Evolutionary conservation across 2,329 filamentous ascomycete species (phyloP), one percentile per base, ranked within the genome.

Genomic region (Ceratocystis ficicola): DNA sequence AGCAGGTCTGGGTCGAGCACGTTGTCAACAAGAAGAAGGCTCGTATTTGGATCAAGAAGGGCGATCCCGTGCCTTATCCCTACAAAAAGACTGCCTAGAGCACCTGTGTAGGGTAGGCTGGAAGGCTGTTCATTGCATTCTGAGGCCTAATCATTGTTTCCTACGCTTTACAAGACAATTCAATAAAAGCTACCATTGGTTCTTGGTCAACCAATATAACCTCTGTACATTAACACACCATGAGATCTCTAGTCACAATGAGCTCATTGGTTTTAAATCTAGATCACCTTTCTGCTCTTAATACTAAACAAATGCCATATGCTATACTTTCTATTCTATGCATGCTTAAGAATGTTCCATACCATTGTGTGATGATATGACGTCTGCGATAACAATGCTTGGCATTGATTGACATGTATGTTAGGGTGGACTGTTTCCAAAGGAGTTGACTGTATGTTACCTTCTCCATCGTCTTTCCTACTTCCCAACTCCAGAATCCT

Each of bases 1-100:
- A 86, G 71, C 89, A 96, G 79, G 80, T 86, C 44, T 96, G 93
- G 84, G 93, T 93, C 55, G 94, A 97, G 80, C 91, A 99, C 77
- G 78, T 83, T 55, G 78, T 81, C 17, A 95, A 83, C 67, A 96
- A 96, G 82, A 95, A 90, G 83, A 89, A 87, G 82, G 87, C 86
- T 74, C 90, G 91, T 79, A 84, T 96, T 70, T 95, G 87, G 83
- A 79, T 89, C 72, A 84, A 89, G 72, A 96, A 94, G 80, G 75
- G 74, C 25, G 89, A 90, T 73, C 81, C 86, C 65, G 78, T 92
- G 22, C 79, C 77, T 68, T 86, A 85, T 66, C 84, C 84, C 1
- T 87, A 78, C 70, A 83, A 82, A 74, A 65, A 72, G 63, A 41
- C 70, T 44, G 70, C 6, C 28, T 67, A 64, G 30, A 62, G n/a